Conservation (phyloP, 2,329 filamentous ascomycete species). For the Pyrenophora seminiperda region DNA sequence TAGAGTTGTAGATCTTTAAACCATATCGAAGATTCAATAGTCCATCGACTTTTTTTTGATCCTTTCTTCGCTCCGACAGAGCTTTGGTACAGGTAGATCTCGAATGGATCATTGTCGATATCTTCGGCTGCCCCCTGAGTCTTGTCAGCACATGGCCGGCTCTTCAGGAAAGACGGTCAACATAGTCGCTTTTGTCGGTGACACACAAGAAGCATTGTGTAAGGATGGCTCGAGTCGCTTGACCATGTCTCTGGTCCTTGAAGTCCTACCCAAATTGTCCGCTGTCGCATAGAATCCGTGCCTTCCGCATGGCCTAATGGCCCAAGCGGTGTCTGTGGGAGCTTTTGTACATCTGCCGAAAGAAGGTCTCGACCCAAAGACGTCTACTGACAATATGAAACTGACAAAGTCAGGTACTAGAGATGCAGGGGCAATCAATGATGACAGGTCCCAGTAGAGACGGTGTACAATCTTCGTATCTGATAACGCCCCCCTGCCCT, state of each 20-base stretch:
- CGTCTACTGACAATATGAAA: constrained; percentile 2
- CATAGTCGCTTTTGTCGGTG: too few relatives aligned
- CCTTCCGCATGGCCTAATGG: neutral
- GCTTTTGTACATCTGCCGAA: constrained; percentile 2
- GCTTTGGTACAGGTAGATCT: neutral
- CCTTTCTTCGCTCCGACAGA: neutral
- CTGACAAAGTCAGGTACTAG: neutral
- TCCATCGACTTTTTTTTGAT: too few relatives aligned
- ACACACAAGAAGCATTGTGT: neutral
- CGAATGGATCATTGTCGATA: neutral
- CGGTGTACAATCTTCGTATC: constrained; percentile 4
- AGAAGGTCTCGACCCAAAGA: constrained; percentile 1
- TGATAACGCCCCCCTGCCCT: constrained; percentile 6
- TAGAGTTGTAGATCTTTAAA: neutral
- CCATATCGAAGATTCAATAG: neutral
- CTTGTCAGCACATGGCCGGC: too few relatives aligned
- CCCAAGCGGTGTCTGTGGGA: neutral
- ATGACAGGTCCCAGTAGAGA: constrained; percentile 2
- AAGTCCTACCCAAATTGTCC: neutral
- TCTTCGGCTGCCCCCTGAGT: too few relatives aligned
- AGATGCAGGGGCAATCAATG: constrained; percentile 1
- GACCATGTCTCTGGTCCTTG: too few relatives aligned
- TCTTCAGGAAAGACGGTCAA: too few relatives aligned
- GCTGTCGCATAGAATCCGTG: neutral
- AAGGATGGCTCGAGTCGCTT: neutral